Percentiles rank a stretch among this genome's conserved stretches.
Evolutionary conservation across 2,329 filamentous ascomycete genomes (phyloP).

Genomic region (Stemphylium beticola): DNA sequence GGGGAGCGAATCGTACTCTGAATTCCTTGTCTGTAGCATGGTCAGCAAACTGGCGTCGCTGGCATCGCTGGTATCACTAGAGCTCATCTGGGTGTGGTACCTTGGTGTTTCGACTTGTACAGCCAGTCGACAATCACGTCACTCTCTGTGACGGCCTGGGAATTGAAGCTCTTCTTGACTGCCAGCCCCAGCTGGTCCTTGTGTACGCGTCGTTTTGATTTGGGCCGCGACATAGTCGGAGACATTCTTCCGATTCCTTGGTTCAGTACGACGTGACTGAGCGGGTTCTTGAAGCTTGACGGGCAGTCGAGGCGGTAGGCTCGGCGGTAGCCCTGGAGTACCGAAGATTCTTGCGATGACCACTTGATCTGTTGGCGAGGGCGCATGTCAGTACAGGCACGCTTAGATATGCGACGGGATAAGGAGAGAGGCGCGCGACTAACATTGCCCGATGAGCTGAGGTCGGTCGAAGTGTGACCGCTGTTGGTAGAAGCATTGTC

Average conservation of each 20-base stretch:
- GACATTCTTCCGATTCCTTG: slow-evolving; percentile 72
- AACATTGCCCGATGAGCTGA: slow-evolving; percentile 41
- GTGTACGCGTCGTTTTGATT: slow-evolving; percentile 68
- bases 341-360: slow-evolving; percentile 69
- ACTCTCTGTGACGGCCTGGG: slow-evolving; percentile 77
- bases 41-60: slow-evolving; percentile 11
- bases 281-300: slow-evolving; percentile 66
- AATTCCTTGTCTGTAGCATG: slow-evolving; percentile 54
- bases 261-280: slow-evolving; percentile 58
- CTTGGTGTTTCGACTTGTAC: slow-evolving; percentile 70
- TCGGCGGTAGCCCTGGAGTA: slow-evolving; percentile 77
- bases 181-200: slow-evolving; percentile 74
- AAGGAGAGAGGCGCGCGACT: slow-evolving; percentile 24
- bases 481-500: slow-evolving; percentile 47
- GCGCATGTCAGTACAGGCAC: slow-evolving; percentile 18
- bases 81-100: slow-evolving; percentile 40
- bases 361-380: slow-evolving; percentile 61
- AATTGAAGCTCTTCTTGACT: slow-evolving; percentile 84
- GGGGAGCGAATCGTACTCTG: slow-evolving; percentile 52
- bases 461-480: slow-evolving; percentile 40
- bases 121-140: slow-evolving; percentile 82
- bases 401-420: slow-evolving; percentile 5
- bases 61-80: background rate
- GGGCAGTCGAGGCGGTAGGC: slow-evolving; percentile 74
- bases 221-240: slow-evolving; percentile 74